A percentile compares a stretch with the other conserved stretches of the same genome.
phyloP scores from a whole-genome alignment of 2,329 filamentous ascomycete species.

The Penicillium sp. region DNA sequence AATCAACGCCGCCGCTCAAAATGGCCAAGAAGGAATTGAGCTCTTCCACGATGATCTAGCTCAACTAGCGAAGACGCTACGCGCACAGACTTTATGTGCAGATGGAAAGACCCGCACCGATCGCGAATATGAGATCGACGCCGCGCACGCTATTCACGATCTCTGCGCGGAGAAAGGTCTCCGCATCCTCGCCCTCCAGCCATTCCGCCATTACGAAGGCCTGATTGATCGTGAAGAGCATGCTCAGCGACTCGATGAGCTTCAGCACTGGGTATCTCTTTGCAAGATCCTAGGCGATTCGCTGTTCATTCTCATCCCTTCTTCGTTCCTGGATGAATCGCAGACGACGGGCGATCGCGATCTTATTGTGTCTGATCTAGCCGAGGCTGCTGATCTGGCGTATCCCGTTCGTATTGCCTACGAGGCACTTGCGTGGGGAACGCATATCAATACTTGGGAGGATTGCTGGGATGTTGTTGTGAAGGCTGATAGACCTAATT shows the following conservation, averaged over 20 bases:
- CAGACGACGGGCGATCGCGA: conserved; percentile 21
- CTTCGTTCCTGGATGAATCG: conserved; percentile 20
- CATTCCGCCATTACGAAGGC: conserved; percentile 72
- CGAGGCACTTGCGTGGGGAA: conserved; percentile 72
- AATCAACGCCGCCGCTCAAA: conserved; percentile 31
- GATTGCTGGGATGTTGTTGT: conserved; percentile 67
- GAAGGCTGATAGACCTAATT: conserved; percentile 66
- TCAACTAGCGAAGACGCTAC: conserved; percentile 56
- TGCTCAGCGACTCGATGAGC: conserved; percentile 19
- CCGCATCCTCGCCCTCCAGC: conserved; percentile 67
- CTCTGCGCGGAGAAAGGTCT: conserved; percentile 56
- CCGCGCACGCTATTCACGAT: conserved; percentile 54
- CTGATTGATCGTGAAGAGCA: conserved; percentile 17
- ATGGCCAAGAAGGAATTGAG: conserved; percentile 63
- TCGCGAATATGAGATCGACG: conserved; percentile 59
- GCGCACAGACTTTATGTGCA: conserved; percentile 23
- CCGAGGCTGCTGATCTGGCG: conserved; percentile 21
- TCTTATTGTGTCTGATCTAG: conserved; percentile 18
- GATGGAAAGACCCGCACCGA: conserved; percentile 26
- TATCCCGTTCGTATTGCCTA: conserved; percentile 56
- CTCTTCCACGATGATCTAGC: conserved; percentile 70
- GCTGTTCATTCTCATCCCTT: conserved; percentile 25
- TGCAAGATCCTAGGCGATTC: conserved; percentile 20
- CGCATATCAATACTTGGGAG: conserved; percentile 70
- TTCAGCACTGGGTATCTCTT: conserved; percentile 20